phyloP scores from a whole-genome alignment of 164 flowering plant species.

The Dillenia suffruticosa region DNA sequence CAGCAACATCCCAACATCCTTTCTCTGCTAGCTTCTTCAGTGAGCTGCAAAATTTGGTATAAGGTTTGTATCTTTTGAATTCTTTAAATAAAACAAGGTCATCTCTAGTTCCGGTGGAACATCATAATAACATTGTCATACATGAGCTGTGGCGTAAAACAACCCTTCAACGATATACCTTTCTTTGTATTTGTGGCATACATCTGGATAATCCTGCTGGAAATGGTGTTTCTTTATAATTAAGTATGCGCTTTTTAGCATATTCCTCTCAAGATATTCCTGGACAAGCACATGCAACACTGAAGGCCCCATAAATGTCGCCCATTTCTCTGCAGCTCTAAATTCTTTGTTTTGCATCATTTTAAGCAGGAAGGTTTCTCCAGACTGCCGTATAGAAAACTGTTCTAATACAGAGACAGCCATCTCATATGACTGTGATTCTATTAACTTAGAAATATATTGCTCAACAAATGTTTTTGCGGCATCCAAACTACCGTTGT shows the following conservation, averaged over 20 bases:
- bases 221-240: conserved; percentile 71
- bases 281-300: conserved; percentile 63
- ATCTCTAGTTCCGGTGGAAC: too few species aligned
- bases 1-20: conserved; percentile 94
- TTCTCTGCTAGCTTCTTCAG: conserved; percentile 84
- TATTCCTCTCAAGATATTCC: conserved; percentile 54
- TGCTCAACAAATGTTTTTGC: conserved; percentile 53
- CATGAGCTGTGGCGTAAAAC: too few species aligned
- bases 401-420: conserved; percentile 69
- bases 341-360: conserved; percentile 58
- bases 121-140: too few species aligned
- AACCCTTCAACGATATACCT: conserved; percentile 32
- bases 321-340: conserved; percentile 94
- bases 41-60: conserved; percentile 40
- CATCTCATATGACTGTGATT: conserved; percentile 58
- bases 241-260: conserved; percentile 55
- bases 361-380: conserved; percentile 55
- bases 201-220: conserved; percentile 67
- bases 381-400: conserved; percentile 60
- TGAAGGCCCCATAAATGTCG: conserved; percentile 82
- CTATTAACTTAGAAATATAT: conserved; percentile 44
- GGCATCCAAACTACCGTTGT: conserved; percentile 15
- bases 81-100: too few species aligned
- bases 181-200: conserved; percentile 62
- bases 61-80: neutral